These are phyloP conservation scores for Colletotrichum eleusines DNA, from an alignment of 2,329 filamentous ascomycete genomes.

Conservation along the genomic window DNA sequence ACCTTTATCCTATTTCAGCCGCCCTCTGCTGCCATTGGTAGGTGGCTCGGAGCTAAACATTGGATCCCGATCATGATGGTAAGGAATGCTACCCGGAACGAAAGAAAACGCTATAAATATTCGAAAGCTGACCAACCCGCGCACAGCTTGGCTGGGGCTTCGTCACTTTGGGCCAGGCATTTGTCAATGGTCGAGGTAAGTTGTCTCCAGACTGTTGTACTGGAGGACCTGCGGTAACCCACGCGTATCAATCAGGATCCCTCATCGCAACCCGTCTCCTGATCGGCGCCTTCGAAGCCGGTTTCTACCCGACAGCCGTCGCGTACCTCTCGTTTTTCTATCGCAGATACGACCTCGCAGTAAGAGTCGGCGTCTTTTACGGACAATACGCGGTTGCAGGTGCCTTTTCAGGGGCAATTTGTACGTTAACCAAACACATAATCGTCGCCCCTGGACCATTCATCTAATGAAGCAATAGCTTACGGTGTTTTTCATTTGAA, in stretches of 20 bases:
- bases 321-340: conserved; percentile 71
- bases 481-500: conserved; percentile 57
- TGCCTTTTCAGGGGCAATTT: conserved; percentile 66
- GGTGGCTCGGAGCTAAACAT: conserved; percentile 58
- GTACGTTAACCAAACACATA: conserved; percentile 30
- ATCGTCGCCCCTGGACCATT: not conserved
- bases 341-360: conserved; percentile 67
- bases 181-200: conserved; percentile 47
- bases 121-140: conserved; percentile 57
- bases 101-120: conserved; percentile 42
- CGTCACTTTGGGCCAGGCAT: conserved; percentile 48
- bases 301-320: conserved; percentile 70
- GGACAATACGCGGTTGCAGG: conserved; percentile 68
- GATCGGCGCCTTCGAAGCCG: conserved; percentile 54
- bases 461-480: conserved; percentile 42
- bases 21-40: conserved; percentile 59
- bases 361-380: conserved; percentile 66
- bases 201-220: conserved; percentile 4
- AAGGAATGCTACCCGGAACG: conserved; percentile 57
- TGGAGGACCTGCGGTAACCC: no score
- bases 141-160: conserved; percentile 47
- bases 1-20: conserved; percentile 71
- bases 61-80: conserved; percentile 71
- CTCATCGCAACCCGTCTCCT: conserved; percentile 44
- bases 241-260: conserved; percentile 34